Base-by-base conservation (phyloP, 2,329 filamentous ascomycete species). In the Sclerotinia sclerotiorum region DNA sequence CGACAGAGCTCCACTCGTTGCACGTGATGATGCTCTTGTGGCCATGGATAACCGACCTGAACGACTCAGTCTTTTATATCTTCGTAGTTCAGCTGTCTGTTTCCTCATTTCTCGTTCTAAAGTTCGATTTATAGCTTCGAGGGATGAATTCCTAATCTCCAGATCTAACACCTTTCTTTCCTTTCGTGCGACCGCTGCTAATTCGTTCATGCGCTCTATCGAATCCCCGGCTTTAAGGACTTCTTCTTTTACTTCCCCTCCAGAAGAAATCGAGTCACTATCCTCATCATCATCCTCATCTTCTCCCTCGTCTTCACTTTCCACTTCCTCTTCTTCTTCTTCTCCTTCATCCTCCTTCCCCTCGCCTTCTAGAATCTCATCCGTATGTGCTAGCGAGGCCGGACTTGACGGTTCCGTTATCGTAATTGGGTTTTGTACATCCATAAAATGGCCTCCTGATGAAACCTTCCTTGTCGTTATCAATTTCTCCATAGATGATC, bases 151-250 rank as follows among this genome's bases (percentile, higher is more conserved):
- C 67, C 91, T 97, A 72, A 99, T 99, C 78, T 99, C 93, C 7
- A 99, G 83, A 78, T 99, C 95, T 73, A 98, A 87, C 0, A 99
- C 94, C 81, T 98, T 99, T 70, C 95, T 88, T 79, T 98, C 95
- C 48, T 93, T 87, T 42, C 95, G 87, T 19, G 95, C 95, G 77
- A 93, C 95, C n/a, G 90, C 87, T 15, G 95, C 93, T 8, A 93
- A 83, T 70, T 96, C 93, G 70, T 87, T 91, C 70, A 90, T 82
- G 10, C 87, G 84, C 67, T 90, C 87, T 21, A 85, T 79, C 17
- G 83, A 82, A 73, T 80, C 81, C 42, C 77, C 82, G 60, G 82
- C 83, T 78, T 85, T 91, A 24, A 84, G 84, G 5, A 89, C 86
- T 46, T 58, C 63, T 65, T 29, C 42, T 72, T 87, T 90, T 49